Evolutionary conservation across 345 rosid species (phyloP), one percentile per base, ranked within the genome.

Genomic region (Arabis hirsuta): DNA sequence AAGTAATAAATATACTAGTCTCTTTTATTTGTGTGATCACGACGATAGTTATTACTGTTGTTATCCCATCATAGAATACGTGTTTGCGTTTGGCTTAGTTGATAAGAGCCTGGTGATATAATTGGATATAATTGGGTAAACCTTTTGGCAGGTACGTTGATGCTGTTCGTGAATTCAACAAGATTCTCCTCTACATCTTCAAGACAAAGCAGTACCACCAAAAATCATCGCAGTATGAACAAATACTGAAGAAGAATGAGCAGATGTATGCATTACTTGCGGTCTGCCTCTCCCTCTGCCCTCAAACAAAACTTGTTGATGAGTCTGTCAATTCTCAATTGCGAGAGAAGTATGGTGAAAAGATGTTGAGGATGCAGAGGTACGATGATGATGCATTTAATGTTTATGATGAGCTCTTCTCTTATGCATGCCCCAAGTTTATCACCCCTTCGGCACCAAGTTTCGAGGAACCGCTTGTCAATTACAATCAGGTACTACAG

Each of bases 401-500:
- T 22, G 67, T 85, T 16, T 91, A 85, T 53, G 99, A 95, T 76
- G 99, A 95, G 81, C 96, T 91, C 74, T 95, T 95, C 88, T 90
- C 99, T 1, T 95, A 95, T 77, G 99, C 99, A 51, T 95, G 99
- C 68, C 99, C 99, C 29, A 95, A 95, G 84, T 95, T 95, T 78
- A 95, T 95, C 66, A 91, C 96, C 7, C 98, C 99, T 56, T 90
- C 99, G 0, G 86, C 94, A 36, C 96, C 99, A 65, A 86, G 89
- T 80, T 95, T 91, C 62, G 93, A 88, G 65, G 99, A 95, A 80
- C 98, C 98, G 51, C 90, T 90, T 55, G 92, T 88, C 66, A 95
- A 95, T 52, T 91, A 95, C 82, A 95, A 95, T 73, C 99, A 95
- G 91, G 99, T 90, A 75, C 31, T 16, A 20, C 11, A 22, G 4